Base-by-base conservation (phyloP, 768 basidiomycete species). In the Lactarius quietus region DNA sequence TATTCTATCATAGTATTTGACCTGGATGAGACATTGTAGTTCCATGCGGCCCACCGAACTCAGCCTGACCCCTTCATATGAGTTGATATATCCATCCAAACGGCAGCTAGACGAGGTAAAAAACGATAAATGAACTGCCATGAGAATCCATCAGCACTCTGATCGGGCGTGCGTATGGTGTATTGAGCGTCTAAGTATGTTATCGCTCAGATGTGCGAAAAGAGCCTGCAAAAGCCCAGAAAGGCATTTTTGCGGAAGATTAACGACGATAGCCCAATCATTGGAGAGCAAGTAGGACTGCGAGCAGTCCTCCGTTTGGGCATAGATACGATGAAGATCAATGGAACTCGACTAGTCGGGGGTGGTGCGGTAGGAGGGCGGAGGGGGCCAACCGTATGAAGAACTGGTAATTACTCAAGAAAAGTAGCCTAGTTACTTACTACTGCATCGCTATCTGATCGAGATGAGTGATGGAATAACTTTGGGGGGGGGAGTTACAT, bases 191-290 rank as follows among this genome's bases (percentile, higher is more conserved):
- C 54, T 10, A 33, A 31, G 9, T 54, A 12, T 38, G 33, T 4
- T 31, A 48, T 59, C 14, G 1, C 29, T 31, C 39, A 23, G 59
- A 29, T 17, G 18, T 9, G 45, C 26, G 23, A 57, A 61, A n/a
- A 39, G 18, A 61, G 28, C 17, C 8, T 23, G 20, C 18, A 31
- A 17, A 17, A 18, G 29, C 54, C 45, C 20, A 51, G 45, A 57
- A 51, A 26, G 55, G 64, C 38, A 65, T 31, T 56, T 18, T 29
- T 31, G 53, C 6, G 20, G 29, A 41, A 55, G 53, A 60, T 64
- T 59, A 38, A 33, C 53, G 18, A 43, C 10, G 57, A 60, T 59
- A 31, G 12, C 35, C 64, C 55, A 52, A 61, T 61, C 59, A 33
- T 35, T 36, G 14, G 36, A 31, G 35, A 39, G 35, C 35, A 38